Evolutionary conservation across 306 rosid species (phyloP), one percentile per base, ranked within the genome.

Genomic region (Purshia tridentata): DNA sequence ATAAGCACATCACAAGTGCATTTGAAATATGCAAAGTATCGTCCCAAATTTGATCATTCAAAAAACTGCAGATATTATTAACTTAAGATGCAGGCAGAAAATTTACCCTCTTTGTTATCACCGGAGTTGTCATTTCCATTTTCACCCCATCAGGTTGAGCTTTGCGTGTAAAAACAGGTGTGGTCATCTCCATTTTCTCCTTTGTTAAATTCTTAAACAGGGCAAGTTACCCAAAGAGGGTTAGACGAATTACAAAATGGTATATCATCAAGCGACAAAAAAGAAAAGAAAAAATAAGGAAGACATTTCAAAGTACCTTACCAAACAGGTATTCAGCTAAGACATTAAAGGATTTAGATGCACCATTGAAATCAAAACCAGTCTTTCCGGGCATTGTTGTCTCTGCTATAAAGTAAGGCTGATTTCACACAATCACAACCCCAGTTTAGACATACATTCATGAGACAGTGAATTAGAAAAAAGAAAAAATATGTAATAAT

Each of bases 121-220:
- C 97, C 42, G 96, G 98, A 67, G 97, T 88, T 60, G 92, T 94
- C 97, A 91, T 94, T 51, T 89, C 97, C 98, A 89, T 89, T 84
- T 89, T 91, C 87, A 80, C 85, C 65, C 91, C 96, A 54, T 73
- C 86, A n/a, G 91, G 72, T 69, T 79, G 87, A 60, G 72, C 77
- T 82, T 85, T 90, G 71, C 86, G 84, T 6, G 97, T 89, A 58
- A 88, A 74, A 78, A 94, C 98, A 2, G 97, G 98, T 8, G 97
- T 85, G 55, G 96, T 94, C 97, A 94, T 94, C 81, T 91, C 97
- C 97, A 94, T 94, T 81, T 80, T 85, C 83, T 91, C 98, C 65
- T 75, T 84, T 23, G 3, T 71, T 53, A 88, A 81, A 84, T 94
- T 91, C 98, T 94, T 51, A 74, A 86, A 53, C 62, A 85, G 57